Percentiles rank a stretch among this genome's conserved stretches.
These are phyloP conservation scores for Yarrowia alimentaria DNA, from an alignment of 805 yeast species.

Conservation along the genomic window DNA sequence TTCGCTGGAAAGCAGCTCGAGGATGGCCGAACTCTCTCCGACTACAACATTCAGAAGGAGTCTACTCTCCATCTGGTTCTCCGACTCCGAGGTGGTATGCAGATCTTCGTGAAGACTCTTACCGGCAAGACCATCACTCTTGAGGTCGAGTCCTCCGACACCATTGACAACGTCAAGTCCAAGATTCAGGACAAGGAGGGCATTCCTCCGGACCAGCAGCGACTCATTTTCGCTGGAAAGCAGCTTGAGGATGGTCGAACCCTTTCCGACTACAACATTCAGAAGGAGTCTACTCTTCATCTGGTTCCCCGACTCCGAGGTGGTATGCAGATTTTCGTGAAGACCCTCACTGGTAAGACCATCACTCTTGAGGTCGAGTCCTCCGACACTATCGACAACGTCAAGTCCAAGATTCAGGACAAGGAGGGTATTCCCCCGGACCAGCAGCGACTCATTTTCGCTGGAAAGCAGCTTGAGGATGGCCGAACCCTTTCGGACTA, in stretches of 20 bases:
- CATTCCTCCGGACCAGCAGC: constrained; percentile 94
- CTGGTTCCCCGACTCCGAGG: constrained; percentile 85
- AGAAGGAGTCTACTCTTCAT: constrained; percentile 85
- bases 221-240: constrained; percentile 93
- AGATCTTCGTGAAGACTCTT: constrained; percentile 78
- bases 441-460: constrained; percentile 92
- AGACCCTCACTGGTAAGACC: constrained; percentile 87
- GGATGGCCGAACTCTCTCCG: constrained; percentile 91
- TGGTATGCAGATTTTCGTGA: constrained; percentile 91
- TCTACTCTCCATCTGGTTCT: constrained; percentile 80
- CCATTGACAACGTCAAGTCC: constrained; percentile 90
- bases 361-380: constrained; percentile 89
- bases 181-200: constrained; percentile 97
- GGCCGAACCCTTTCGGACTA: constrained; percentile 93
- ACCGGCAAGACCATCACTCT: constrained; percentile 88
- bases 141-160: constrained; percentile 90
- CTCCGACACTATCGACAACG: constrained; percentile 92
- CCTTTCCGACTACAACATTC: constrained; percentile 89
- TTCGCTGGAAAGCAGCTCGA: constrained; percentile 96
- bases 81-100: constrained; percentile 86
- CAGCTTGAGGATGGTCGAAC: constrained; percentile 95
- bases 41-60: constrained; percentile 94
- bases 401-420: constrained; percentile 92
- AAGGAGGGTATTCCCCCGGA: constrained; percentile 97
- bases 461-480: constrained; percentile 95